These are phyloP conservation scores for Fusarium sp. DNA, from an alignment of 2,329 filamentous ascomycete species.

Conservation along the genomic window DNA sequence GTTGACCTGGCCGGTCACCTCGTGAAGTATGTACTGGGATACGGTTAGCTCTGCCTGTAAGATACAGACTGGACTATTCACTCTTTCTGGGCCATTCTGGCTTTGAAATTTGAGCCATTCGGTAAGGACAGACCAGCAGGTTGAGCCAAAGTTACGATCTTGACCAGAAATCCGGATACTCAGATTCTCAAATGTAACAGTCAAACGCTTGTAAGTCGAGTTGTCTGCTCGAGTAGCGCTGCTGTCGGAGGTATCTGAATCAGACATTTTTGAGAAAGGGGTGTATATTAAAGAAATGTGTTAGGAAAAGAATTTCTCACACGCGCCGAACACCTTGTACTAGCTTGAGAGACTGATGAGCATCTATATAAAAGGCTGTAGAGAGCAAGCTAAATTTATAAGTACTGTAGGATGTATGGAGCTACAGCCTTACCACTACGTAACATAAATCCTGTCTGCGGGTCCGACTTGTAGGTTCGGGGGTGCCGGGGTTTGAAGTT, in stretches of 20 bases:
- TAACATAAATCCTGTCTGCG: too few relatives aligned
- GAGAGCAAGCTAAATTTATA: too few relatives aligned
- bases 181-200: neutral
- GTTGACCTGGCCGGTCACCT: neutral
- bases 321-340: too few relatives aligned
- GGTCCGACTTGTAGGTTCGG: too few relatives aligned
- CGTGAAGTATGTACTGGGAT: neutral
- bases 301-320: too few relatives aligned
- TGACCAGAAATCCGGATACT: neutral
- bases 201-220: neutral
- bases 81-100: neutral
- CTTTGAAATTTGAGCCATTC: neutral
- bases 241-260: neutral
- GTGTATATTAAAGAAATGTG: too few relatives aligned
- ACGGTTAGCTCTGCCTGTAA: rapidly evolving
- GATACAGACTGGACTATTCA: rapidly evolving
- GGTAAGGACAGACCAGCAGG: neutral
- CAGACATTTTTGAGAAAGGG: neutral
- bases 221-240: neutral
- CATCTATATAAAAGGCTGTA: too few relatives aligned
- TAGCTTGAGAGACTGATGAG: too few relatives aligned
- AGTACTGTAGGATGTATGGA: too few relatives aligned
- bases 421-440: too few relatives aligned
- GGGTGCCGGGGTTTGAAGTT: too few relatives aligned
- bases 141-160: neutral